These are phyloP conservation scores for Benincasa hispida DNA, from an alignment of 306 rosid species.

Conservation along the genomic window DNA sequence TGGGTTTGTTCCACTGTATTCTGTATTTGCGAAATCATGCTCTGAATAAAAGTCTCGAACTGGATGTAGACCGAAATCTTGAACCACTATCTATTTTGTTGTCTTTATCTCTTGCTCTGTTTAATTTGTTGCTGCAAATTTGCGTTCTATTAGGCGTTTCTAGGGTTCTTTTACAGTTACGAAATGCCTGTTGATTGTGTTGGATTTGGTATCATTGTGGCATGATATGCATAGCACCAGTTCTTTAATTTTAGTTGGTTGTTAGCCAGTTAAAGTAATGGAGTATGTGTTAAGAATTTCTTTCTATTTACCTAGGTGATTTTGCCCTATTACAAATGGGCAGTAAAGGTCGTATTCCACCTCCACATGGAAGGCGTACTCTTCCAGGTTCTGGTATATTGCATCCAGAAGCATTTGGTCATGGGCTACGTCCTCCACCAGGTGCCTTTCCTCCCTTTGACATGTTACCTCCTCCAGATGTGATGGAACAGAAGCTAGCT, in stretches of 20 bases:
- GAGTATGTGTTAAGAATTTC: not conserved
- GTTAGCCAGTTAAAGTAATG: not conserved
- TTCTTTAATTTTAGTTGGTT: not conserved
- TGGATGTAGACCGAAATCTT: no score
- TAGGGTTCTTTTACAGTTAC: not conserved
- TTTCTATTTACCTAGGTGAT: not conserved
- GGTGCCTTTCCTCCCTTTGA: slow-evolving; percentile 46
- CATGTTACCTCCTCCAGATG: slow-evolving; percentile 61
- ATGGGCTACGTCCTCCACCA: slow-evolving; percentile 30
- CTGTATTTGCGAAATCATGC: no score
- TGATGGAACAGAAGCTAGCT: slow-evolving; percentile 87
- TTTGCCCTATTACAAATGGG: slow-evolving; percentile 32
- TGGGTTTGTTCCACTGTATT: no score
- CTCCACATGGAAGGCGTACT: slow-evolving; percentile 46
- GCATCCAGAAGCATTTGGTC: slow-evolving; percentile 40
- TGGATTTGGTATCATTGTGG: not conserved
- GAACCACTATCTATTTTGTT: no score
- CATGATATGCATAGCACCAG: not conserved
- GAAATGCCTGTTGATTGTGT: not conserved
- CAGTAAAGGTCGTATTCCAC: slow-evolving; percentile 83
- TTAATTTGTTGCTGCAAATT: not conserved
- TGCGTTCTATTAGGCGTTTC: no score
- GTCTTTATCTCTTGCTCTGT: no score
- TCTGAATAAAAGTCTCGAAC: no score
- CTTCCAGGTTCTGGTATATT: slow-evolving; percentile 42